phyloP scores from a whole-genome alignment of 768 basidiomycete species.

The Russula compacta region DNA sequence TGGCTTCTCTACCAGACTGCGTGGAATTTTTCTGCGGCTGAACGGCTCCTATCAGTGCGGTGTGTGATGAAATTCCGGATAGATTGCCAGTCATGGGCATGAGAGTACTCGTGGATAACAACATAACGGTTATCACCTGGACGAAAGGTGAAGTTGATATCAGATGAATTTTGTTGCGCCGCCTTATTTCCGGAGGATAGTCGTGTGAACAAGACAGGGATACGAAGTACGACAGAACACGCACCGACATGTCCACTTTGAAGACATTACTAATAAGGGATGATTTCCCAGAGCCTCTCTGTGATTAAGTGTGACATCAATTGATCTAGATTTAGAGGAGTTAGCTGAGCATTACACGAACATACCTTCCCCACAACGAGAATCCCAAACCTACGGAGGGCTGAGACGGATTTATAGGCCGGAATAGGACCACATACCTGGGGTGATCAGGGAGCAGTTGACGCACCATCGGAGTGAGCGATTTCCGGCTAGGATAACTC shows the following conservation, averaged over 20 bases:
- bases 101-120: background rate
- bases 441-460: background rate
- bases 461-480: background rate
- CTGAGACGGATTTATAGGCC: no score
- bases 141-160: background rate
- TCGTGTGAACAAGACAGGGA: background rate
- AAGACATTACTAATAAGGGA: background rate
- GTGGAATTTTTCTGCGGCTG: background rate
- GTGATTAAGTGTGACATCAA: no score
- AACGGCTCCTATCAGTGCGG: background rate
- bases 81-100: background rate
- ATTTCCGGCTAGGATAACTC: background rate
- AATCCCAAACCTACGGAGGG: no score
- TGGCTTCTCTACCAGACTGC: background rate
- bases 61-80: background rate
- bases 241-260: background rate
- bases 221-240: background rate
- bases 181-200: background rate
- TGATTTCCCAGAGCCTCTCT: no score
- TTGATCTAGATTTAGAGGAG: no score
- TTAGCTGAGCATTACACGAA: no score
- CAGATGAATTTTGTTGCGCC: background rate
- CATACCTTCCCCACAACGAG: no score
- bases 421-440: background rate
- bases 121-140: background rate